A percentile compares a stretch with the other conserved stretches of the same genome.
Evolutionary conservation across 768 basidiomycete genomes (phyloP).

Genomic region (Psilocybe subaeruginosa): DNA sequence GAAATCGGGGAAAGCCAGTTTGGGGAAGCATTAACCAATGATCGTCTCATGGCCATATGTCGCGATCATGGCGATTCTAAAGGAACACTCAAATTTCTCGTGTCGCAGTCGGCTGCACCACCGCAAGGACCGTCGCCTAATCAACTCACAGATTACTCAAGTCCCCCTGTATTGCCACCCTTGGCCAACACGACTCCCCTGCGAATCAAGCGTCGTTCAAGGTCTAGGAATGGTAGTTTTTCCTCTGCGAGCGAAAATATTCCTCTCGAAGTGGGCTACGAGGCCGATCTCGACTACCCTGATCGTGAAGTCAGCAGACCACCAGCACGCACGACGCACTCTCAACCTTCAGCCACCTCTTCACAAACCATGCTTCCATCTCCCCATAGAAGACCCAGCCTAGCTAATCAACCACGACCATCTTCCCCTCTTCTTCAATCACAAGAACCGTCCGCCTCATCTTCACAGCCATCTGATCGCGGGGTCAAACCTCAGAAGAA

Average conservation of each 20-base stretch:
- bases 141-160: constrained; percentile 22
- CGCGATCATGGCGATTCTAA: constrained; percentile 71
- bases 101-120: constrained; percentile 64
- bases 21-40: constrained; percentile 72
- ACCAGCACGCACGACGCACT: constrained; percentile 42
- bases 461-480: constrained; percentile 26
- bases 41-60: constrained; percentile 74
- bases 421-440: constrained; percentile 37
- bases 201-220: constrained; percentile 53
- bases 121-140: constrained; percentile 55
- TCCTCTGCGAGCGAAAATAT: constrained; percentile 70
- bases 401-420: constrained; percentile 31
- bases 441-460: constrained; percentile 35
- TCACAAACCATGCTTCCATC: constrained; percentile 38
- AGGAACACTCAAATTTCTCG: constrained; percentile 84
- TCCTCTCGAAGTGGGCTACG: constrained; percentile 64
- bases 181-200: constrained; percentile 42
- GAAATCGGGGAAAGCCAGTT: constrained; percentile 82
- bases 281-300: constrained; percentile 68
- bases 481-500: constrained; percentile 18
- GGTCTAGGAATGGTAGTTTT: constrained; percentile 68
- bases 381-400: constrained; percentile 40
- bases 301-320: constrained; percentile 50
- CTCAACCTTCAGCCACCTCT: constrained; percentile 21
- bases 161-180: constrained; percentile 39